These are phyloP conservation scores for Helianthus tuberosus DNA, from an alignment of 129 eudicot species.

Conservation along the genomic window DNA sequence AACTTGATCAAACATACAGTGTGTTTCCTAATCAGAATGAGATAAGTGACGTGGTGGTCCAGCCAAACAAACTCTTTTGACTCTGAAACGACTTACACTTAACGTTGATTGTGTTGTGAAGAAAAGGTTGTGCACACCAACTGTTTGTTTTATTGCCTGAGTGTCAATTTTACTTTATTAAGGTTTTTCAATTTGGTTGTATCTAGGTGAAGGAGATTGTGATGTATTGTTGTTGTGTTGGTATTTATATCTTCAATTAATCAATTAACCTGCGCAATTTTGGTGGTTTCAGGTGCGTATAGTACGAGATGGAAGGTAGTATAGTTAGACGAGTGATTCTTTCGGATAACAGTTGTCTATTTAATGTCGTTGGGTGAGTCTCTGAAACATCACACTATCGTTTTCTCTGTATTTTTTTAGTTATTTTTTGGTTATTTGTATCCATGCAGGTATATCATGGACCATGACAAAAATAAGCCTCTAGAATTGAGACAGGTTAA, in stretches of 20 bases:
- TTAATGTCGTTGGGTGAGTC: constrained; percentile 90
- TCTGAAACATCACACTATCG: not conserved
- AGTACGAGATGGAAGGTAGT: constrained; percentile 70
- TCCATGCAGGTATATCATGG: constrained; percentile 82
- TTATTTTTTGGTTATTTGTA: constrained; percentile 14
- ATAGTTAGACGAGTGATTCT: constrained; percentile 88
- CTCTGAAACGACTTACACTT: no score
- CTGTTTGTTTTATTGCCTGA: constrained; percentile 10
- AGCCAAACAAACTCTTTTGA: no score
- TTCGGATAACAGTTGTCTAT: constrained; percentile 95
- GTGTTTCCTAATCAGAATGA: no score
- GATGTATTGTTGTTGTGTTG: not conserved
- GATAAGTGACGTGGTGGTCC: no score
- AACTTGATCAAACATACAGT: no score
- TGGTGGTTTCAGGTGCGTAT: constrained; percentile 37
- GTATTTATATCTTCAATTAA: not conserved
- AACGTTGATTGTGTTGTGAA: not conserved
- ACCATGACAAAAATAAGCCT: constrained; percentile 82
- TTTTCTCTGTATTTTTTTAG: constrained; percentile 2
- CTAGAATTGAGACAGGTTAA: constrained; percentile 86
- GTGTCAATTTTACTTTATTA: not conserved
- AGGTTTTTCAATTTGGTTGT: not conserved
- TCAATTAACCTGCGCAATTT: not conserved
- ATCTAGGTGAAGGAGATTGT: constrained; percentile 2
- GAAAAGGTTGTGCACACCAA: constrained; percentile 16